These are phyloP conservation scores for Penicillium sp. DNA, from an alignment of 2,329 filamentous ascomycete genomes.

Conservation along the genomic window DNA sequence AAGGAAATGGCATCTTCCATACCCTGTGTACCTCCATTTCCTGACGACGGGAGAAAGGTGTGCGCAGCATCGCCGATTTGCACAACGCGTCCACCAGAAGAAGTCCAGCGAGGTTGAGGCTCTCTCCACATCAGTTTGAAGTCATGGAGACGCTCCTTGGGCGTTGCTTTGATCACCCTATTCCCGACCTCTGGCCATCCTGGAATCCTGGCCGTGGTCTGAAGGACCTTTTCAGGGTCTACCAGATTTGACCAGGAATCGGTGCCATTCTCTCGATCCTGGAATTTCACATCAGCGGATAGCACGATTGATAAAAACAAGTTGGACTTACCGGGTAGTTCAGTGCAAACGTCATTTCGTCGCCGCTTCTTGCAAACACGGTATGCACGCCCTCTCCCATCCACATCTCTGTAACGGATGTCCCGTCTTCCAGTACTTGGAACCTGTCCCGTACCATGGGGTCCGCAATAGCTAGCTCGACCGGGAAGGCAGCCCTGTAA, in stretches of 20 bases:
- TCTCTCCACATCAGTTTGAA: conserved; percentile 10
- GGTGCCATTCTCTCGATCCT: conserved; percentile 1
- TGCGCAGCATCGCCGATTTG: conserved; percentile 54
- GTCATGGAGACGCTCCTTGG: conserved; percentile 5
- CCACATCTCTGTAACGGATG: conserved; percentile 2
- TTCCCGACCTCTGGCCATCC: conserved; percentile 14
- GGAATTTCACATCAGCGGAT: not conserved
- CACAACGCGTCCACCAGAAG: conserved; percentile 42
- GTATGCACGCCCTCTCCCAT: conserved; percentile 1
- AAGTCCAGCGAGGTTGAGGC: conserved; percentile 37
- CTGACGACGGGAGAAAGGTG: conserved; percentile 50
- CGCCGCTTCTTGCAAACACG: not conserved
- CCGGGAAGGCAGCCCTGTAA: conserved; percentile 19
- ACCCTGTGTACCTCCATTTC: conserved; percentile 50
- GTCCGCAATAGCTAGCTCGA: conserved; percentile 7
- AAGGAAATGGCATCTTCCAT: conserved; percentile 53
- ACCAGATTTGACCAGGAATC: conserved; percentile 16
- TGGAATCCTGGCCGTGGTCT: conserved; percentile 10
- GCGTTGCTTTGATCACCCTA: conserved; percentile 9
- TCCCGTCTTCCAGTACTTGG: not conserved
- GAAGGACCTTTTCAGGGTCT: conserved; percentile 9
- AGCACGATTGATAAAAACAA: not conserved
- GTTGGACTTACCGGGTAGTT: conserved; percentile 6
- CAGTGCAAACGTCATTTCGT: conserved; percentile 4
- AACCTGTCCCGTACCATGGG: conserved; percentile 2